These are phyloP conservation scores for Cordyceps farinosa DNA, from an alignment of 2,329 filamentous ascomycete species.

Conservation along the genomic window DNA sequence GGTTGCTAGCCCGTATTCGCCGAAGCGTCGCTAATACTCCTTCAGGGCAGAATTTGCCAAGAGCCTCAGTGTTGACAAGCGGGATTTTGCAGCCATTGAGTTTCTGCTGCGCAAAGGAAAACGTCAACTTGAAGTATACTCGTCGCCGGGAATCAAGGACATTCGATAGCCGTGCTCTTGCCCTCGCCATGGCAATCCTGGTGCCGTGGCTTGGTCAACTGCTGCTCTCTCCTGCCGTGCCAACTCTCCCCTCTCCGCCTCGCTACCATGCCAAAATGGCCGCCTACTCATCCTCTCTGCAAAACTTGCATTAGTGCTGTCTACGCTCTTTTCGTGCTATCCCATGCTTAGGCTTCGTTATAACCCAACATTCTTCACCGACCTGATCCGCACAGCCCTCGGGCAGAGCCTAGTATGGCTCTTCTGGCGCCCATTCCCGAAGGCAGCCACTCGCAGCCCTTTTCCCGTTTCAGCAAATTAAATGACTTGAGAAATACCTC, in stretches of 20 bases:
- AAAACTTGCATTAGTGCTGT: conserved; percentile 7
- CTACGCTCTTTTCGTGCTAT: conserved; percentile 11
- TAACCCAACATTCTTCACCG: conserved; percentile 19
- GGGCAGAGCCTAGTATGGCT: conserved; percentile 27
- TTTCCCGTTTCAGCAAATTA: conserved; percentile 19
- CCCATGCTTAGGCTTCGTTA: conserved; percentile 18
- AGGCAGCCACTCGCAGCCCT: conserved; percentile 22
- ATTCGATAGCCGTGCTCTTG: conserved; percentile 43
- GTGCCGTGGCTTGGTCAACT: conserved; percentile 2
- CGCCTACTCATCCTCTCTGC: background rate
- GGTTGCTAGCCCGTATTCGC: background rate
- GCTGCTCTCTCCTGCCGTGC: background rate
- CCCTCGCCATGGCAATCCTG: background rate
- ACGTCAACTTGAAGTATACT: conserved; percentile 77
- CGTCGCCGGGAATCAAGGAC: conserved; percentile 76
- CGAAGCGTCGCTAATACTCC: conserved; percentile 3
- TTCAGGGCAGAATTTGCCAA: conserved; percentile 72
- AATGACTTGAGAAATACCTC: conserved; percentile 18
- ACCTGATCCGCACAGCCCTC: conserved; percentile 3
- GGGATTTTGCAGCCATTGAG: conserved; percentile 82
- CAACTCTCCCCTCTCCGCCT: background rate
- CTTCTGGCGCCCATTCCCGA: conserved; percentile 29
- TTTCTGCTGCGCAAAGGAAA: conserved; percentile 78
- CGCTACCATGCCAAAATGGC: background rate
- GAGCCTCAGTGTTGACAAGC: conserved; percentile 66